These are phyloP conservation scores for Ophiostoma ulmi DNA, from an alignment of 2,329 filamentous ascomycete genomes.

Conservation along the genomic window DNA sequence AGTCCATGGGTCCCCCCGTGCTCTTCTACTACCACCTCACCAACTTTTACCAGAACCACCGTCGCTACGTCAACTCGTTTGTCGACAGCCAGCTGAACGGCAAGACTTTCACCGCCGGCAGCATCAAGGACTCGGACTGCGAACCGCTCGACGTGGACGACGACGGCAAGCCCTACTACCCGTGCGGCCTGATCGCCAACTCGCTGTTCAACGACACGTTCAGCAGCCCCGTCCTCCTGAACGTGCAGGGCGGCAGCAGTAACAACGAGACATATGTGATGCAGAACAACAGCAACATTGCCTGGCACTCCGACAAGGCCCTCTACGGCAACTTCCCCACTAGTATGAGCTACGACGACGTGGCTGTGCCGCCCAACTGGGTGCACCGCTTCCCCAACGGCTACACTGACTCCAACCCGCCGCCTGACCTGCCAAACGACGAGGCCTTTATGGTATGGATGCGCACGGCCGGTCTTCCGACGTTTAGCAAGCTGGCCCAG, in stretches of 20 bases:
- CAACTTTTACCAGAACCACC: constrained; percentile 99
- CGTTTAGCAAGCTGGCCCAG: constrained; percentile 88
- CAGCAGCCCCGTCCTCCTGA: constrained; percentile 56
- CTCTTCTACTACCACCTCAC: constrained; percentile 92
- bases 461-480: constrained; percentile 88
- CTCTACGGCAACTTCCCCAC: constrained; percentile 62
- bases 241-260: constrained; percentile 40
- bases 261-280: constrained; percentile 62
- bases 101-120: constrained; percentile 51
- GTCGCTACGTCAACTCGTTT: constrained; percentile 88
- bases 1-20: constrained; percentile 73
- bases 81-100: constrained; percentile 77
- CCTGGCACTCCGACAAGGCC: constrained; percentile 77
- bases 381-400: constrained; percentile 59
- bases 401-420: constrained; percentile 60
- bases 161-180: constrained; percentile 72
- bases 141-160: constrained; percentile 56
- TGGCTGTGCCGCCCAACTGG: constrained; percentile 88
- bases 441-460: constrained; percentile 98
- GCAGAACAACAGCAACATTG: constrained; percentile 68
- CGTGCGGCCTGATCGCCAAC: constrained; percentile 93
- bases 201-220: constrained; percentile 96
- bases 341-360: constrained; percentile 58
- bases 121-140: constrained; percentile 66
- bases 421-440: constrained; percentile 68